These are phyloP conservation scores for Goffeauzyma gilvescens DNA, from an alignment of 768 basidiomycete genomes.

Conservation along the genomic window DNA sequence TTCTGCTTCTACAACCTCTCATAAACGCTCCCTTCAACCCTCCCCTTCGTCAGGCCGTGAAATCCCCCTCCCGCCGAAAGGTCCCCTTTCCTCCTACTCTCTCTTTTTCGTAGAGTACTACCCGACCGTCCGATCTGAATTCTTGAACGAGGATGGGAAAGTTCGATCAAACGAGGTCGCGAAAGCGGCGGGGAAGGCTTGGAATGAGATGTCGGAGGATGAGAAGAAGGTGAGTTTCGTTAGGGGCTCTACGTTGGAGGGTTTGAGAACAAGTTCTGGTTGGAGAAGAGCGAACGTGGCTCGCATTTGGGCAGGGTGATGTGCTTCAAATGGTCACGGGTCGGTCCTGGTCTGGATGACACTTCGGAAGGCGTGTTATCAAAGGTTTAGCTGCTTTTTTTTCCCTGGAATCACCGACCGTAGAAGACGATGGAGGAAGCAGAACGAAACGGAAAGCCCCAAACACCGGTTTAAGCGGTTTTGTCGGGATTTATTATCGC, in stretches of 20 bases:
- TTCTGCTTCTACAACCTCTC: too few relatives aligned
- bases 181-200: conserved; percentile 3
- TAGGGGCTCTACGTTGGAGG: background rate
- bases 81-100: conserved; percentile 8
- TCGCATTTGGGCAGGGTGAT: background rate
- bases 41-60: too few relatives aligned
- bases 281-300: background rate
- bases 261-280: background rate
- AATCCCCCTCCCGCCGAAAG: conserved; percentile 9
- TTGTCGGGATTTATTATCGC: background rate
- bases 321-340: background rate
- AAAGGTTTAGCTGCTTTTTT: too few relatives aligned
- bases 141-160: conserved; percentile 2
- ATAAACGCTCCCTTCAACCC: too few relatives aligned
- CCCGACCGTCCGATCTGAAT: background rate
- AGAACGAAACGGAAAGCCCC: background rate
- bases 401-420: background rate
- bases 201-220: conserved; percentile 8
- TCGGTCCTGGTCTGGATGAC: too few relatives aligned
- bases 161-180: conserved; percentile 5
- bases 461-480: background rate
- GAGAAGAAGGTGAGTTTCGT: conserved; percentile 6
- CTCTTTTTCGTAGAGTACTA: conserved; percentile 9
- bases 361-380: too few relatives aligned
- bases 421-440: background rate